phyloP scores from a whole-genome alignment of 768 basidiomycete genomes.

The Cystofilobasidium ferigula region DNA sequence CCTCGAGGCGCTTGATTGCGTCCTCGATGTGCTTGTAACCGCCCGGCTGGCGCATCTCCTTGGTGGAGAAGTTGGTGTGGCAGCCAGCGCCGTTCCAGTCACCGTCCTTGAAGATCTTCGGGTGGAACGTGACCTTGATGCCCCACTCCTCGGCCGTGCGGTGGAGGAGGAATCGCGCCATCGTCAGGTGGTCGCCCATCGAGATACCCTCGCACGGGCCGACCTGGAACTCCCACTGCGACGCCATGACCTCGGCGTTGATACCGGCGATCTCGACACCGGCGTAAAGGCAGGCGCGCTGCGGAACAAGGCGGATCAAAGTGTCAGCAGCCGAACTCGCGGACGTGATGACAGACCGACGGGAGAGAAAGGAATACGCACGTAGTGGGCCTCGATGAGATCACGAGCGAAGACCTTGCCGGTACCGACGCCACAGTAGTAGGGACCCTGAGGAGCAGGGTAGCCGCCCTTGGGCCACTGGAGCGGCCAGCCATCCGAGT shows the following conservation, averaged over 20 bases:
- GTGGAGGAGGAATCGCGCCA: slow-evolving; percentile 90
- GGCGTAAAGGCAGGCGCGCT: slow-evolving; percentile 62
- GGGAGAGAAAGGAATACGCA: slow-evolving; percentile 25
- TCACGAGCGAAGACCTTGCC: slow-evolving; percentile 98
- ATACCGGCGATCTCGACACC: slow-evolving; percentile 98
- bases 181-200: slow-evolving; percentile 98
- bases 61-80: slow-evolving; percentile 78
- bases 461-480: slow-evolving; percentile 99
- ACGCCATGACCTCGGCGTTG: slow-evolving; percentile 99
- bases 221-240: slow-evolving; percentile 99
- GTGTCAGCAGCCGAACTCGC: neutral
- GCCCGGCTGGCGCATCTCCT: slow-evolving; percentile 82
- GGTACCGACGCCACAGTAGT: slow-evolving; percentile 99
- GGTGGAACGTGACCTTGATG: slow-evolving; percentile 84
- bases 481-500: slow-evolving; percentile 74
- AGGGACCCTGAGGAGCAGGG: slow-evolving; percentile 94
- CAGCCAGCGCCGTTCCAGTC: slow-evolving; percentile 99
- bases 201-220: slow-evolving; percentile 94
- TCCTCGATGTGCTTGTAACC: slow-evolving; percentile 85
- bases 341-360: slow-evolving; percentile 13
- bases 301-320: neutral
- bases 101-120: slow-evolving; percentile 78
- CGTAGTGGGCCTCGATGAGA: slow-evolving; percentile 95
- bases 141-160: slow-evolving; percentile 97
- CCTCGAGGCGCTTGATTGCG: slow-evolving; percentile 83